phyloP scores from a whole-genome alignment of 2,329 filamentous ascomycete genomes.

The Alternaria sp. region DNA sequence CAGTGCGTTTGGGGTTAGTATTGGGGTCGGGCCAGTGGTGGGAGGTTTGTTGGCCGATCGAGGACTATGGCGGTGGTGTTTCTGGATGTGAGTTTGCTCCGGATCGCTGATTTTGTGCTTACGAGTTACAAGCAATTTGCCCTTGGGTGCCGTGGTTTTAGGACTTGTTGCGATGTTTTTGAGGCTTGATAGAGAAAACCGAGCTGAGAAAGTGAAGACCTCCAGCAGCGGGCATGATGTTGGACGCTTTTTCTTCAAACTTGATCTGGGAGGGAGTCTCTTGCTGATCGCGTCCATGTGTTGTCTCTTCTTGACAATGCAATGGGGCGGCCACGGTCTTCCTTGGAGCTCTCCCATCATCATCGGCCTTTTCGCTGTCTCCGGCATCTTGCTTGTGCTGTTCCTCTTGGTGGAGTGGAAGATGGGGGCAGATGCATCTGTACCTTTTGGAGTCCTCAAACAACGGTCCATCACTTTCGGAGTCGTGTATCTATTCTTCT shows the following conservation, averaged over 20 bases:
- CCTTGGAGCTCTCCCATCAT: background rate
- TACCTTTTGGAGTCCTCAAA: background rate
- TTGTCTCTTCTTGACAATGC: background rate
- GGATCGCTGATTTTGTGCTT: background rate
- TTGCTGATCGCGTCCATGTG: background rate
- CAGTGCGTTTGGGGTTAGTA: conserved; percentile 38
- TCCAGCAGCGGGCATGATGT: background rate
- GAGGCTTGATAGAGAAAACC: background rate
- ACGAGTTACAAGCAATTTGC: background rate
- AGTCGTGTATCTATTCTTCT: background rate
- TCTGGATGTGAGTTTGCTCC: background rate
- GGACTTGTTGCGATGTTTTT: background rate
- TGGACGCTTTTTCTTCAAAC: background rate
- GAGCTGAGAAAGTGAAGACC: background rate
- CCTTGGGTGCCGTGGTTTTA: background rate
- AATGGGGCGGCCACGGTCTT: background rate
- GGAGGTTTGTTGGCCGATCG: conserved; percentile 25
- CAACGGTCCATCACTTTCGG: background rate
- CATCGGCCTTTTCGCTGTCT: background rate
- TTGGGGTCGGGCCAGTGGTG: conserved; percentile 45
- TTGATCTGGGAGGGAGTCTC: background rate
- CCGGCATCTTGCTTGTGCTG: background rate
- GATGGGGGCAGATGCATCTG: background rate
- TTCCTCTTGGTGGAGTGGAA: background rate
- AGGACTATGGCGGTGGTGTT: conserved; percentile 16